Base-by-base conservation (phyloP, 495 filamentous ascomycete genomes). In the Penicillium canescens region DNA sequence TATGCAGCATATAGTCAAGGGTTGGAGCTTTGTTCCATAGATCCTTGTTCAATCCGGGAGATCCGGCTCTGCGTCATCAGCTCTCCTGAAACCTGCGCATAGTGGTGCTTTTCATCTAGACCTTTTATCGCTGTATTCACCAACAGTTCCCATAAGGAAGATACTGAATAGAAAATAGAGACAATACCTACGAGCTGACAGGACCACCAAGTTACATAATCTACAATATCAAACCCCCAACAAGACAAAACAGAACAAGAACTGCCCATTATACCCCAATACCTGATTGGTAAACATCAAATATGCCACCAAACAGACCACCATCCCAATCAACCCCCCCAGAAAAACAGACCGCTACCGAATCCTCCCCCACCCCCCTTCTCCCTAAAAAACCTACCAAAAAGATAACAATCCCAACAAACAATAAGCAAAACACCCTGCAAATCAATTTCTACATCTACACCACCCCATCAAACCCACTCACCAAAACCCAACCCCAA, bases 401-500 rank as follows among this genome's bases (percentile, higher is more conserved):
- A 11, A 31, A 53, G 9, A 39, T 62, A n/a, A 50, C 56, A n/a
- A 59, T 65, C 36, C 62, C 59, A 13, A 51, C 53, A 21, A 21
- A 59, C 39, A 52, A 18, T 55, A 23, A 65, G 56, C 53, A 54
- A 57, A 34, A 9, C 24, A 0, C 50, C 56, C 0, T 59, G 62
- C 9, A n/a, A 36, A 65, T 65, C 14, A 9, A 53, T 2, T 60
- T 63, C 10, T 58, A 58, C 52, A 50, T 66, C 44, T 66, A 54
- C 56, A 66, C 63, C 4, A 50, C 46, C 6, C 42, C 44, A 2
- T 46, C 42, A 26, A 49, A 9, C 1, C n/a, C 46, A 38, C 34
- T 37, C 21, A 26, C 18, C 37, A 23, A 18, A 41, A 35, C 26
- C 48, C 38, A 56, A 45, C 42, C 5, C 12, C 49, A 44, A 21